A percentile compares a stretch with the other conserved stretches of the same genome.
Conservation (phyloP, 108 stramenopile species). For the Nitzschia sp. region DNA sequence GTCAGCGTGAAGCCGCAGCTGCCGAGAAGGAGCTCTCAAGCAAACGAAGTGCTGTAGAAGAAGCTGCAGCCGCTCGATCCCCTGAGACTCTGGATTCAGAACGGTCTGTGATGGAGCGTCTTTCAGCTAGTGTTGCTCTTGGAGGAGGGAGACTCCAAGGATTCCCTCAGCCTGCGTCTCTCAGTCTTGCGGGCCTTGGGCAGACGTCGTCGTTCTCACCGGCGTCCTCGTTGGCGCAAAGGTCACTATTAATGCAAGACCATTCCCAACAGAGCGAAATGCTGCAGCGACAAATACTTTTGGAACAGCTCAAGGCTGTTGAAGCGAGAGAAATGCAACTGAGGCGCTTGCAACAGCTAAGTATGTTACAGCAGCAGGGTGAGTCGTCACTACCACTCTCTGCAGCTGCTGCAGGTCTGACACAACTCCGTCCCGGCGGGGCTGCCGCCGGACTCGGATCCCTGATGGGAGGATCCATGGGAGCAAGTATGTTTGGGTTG, state of each 20-base stretch:
- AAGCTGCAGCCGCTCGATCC: neutral
- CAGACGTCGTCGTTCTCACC: too few relatives aligned
- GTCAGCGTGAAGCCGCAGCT: conserved; percentile 16
- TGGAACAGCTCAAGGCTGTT: conserved; percentile 14
- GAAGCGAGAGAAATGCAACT: conserved; percentile 21
- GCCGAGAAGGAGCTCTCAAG: conserved; percentile 5
- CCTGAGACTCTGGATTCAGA: too few relatives aligned
- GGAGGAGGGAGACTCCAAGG: neutral
- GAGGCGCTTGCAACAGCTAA: conserved; percentile 9
- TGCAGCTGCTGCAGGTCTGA: too few relatives aligned
- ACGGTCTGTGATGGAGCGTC: neutral
- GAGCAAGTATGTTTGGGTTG: too few relatives aligned
- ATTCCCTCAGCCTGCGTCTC: neutral
- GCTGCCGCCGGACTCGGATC: too few relatives aligned
- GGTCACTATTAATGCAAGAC: neutral
- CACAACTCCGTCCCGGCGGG: too few relatives aligned
- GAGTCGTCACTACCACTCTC: too few relatives aligned
- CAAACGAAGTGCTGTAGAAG: neutral
- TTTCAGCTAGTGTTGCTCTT: neutral
- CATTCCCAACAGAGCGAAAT: conserved; percentile 5
- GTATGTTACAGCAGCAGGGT: conserved; percentile 4
- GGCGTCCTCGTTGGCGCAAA: neutral
- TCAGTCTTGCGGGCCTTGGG: neutral
- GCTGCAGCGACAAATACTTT: conserved; percentile 9
- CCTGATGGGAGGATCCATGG: too few relatives aligned